These are phyloP conservation scores for Termitomyces sp. DNA, from an alignment of 1,284 basidiomycete species.

Conservation along the genomic window DNA sequence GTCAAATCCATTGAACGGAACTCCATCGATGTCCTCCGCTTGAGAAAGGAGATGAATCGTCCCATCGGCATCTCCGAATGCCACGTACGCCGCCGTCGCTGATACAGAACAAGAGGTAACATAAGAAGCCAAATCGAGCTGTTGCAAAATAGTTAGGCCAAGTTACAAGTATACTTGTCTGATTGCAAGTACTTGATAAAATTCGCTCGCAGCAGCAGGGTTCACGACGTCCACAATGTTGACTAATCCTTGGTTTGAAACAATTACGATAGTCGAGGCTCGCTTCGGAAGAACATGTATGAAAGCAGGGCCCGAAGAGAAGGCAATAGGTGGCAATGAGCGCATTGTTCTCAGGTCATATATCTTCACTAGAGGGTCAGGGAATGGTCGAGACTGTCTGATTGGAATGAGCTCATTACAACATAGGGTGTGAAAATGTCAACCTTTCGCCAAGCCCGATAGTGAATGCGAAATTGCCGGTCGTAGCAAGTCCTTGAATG, in stretches of 20 bases:
- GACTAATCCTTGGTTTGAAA: conserved; percentile 84
- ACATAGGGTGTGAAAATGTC: conserved; percentile 9
- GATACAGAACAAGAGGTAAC: conserved; percentile 82
- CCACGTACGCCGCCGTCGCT: conserved; percentile 84
- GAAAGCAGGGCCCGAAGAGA: conserved; percentile 85
- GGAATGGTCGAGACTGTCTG: conserved; percentile 84
- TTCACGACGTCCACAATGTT: conserved; percentile 84
- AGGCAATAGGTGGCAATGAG: conserved; percentile 78
- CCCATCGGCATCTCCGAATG: conserved; percentile 89
- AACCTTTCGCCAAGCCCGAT: conserved; percentile 86
- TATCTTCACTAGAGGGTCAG: conserved; percentile 90
- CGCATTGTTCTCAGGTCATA: conserved; percentile 86
- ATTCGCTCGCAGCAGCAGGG: conserved; percentile 61
- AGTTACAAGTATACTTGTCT: not conserved
- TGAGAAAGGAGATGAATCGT: conserved; percentile 82
- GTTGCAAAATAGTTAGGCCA: not conserved
- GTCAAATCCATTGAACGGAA: conserved; percentile 86
- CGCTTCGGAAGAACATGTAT: conserved; percentile 81
- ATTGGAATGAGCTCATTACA: conserved; percentile 14
- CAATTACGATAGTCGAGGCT: conserved; percentile 73
- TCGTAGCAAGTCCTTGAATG: conserved; percentile 77
- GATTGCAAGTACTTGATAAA: conserved; percentile 58
- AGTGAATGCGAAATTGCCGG: conserved; percentile 77
- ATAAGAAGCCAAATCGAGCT: conserved; percentile 71
- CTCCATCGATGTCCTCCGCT: conserved; percentile 53